phyloP scores from a whole-genome alignment of 306 rosid species.

The Leucaena leucocephala region DNA sequence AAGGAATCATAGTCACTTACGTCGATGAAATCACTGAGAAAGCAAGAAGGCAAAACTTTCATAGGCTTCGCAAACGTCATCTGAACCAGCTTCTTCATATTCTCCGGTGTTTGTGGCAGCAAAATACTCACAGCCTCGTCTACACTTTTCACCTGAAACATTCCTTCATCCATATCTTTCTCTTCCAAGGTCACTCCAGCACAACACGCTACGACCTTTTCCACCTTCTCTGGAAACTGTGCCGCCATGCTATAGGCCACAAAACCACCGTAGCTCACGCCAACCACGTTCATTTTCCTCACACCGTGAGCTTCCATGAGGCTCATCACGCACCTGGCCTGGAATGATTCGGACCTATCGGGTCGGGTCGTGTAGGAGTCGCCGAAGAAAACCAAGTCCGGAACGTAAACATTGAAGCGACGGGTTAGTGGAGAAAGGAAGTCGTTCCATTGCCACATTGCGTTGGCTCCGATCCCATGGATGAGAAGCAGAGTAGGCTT shows the following conservation, averaged over 20 bases:
- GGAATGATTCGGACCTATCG: conserved; percentile 71
- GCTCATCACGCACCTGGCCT: conserved; percentile 67
- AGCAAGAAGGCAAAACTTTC: conserved; percentile 57
- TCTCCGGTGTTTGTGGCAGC: conserved; percentile 68
- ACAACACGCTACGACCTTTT: conserved; percentile 70
- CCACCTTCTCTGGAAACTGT: conserved; percentile 70
- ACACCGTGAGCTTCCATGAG: conserved; percentile 67
- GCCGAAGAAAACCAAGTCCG: conserved; percentile 87
- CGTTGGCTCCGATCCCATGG: conserved; percentile 93
- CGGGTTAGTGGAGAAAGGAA: conserved; percentile 57
- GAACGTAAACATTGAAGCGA: conserved; percentile 86
- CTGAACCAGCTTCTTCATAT: conserved; percentile 56
- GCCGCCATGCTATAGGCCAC: conserved; percentile 83
- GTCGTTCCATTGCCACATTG: conserved; percentile 93
- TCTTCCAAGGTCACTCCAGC: conserved; percentile 82
- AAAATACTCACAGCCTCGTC: conserved; percentile 68
- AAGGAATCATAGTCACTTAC: conserved; percentile 43
- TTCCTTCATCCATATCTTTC: conserved; percentile 77
- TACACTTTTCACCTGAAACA: conserved; percentile 61
- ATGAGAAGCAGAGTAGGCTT: conserved; percentile 70
- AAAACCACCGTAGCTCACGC: conserved; percentile 90
- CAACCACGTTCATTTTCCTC: conserved; percentile 45
- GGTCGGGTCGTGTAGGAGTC: conserved; percentile 65
- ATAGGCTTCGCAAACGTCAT: conserved; percentile 64
- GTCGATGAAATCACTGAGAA: conserved; percentile 66